Conservation (phyloP, 805 yeast species). For the Saccharomycopsis javanensis region DNA sequence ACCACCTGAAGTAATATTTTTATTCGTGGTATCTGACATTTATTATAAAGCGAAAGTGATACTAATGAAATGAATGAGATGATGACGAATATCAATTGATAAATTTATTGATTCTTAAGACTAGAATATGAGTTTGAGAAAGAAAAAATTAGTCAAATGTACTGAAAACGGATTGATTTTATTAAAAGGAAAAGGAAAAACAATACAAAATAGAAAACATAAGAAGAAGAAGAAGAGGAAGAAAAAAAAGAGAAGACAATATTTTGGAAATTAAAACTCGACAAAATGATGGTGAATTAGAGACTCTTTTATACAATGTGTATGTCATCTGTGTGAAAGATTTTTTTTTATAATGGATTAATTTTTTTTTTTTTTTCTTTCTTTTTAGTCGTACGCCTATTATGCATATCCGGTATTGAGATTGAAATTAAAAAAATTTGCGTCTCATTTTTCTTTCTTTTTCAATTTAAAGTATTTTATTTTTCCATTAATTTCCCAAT, state of each 20-base stretch:
- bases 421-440: not conserved
- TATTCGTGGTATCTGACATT: not conserved
- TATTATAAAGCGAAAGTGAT: not conserved
- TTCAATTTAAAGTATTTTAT: not conserved
- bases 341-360: not conserved
- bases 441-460: not conserved
- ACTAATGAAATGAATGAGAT: not conserved
- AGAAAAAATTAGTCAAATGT: too few species aligned
- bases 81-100: not conserved
- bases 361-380: not conserved
- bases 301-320: not conserved
- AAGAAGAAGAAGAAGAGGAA: not conserved
- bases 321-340: not conserved
- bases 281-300: not conserved
- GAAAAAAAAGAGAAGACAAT: not conserved
- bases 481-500: not conserved
- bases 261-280: not conserved
- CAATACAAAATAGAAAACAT: too few species aligned
- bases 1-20: conserved; percentile 50
- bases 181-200: too few species aligned
- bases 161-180: too few species aligned
- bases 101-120: too few species aligned
- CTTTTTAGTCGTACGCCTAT: not conserved
- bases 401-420: not conserved
- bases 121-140: too few species aligned